phyloP scores from a whole-genome alignment of 768 basidiomycete genomes.

The Cyclocybe cylindracea region DNA sequence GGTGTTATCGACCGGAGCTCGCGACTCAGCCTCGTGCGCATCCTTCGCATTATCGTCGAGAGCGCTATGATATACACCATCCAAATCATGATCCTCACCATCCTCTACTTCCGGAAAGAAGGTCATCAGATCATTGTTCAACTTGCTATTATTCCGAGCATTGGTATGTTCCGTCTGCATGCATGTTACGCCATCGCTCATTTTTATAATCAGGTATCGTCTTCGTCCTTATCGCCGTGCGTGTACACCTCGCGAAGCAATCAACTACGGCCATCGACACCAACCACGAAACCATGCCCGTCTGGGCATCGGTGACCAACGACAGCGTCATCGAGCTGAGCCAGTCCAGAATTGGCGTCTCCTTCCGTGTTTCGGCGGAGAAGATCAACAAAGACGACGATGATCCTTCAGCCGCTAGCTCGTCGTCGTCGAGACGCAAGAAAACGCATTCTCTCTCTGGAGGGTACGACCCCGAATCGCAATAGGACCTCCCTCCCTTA shows the following conservation, averaged over 20 bases:
- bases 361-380: slow-evolving; percentile 1
- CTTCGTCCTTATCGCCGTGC: slow-evolving; percentile 22
- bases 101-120: slow-evolving; percentile 15
- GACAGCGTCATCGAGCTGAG: slow-evolving; percentile 8
- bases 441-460: background rate
- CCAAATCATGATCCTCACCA: slow-evolving; percentile 21
- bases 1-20: slow-evolving; percentile 17
- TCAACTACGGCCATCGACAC: slow-evolving; percentile 2
- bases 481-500: too few species aligned
- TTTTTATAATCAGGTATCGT: slow-evolving; percentile 14
- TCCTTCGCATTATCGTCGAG: slow-evolving; percentile 22
- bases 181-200: background rate
- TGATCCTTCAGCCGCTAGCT: slow-evolving; percentile 2
- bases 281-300: slow-evolving; percentile 10
- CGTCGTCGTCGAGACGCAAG: slow-evolving; percentile 7
- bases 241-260: slow-evolving; percentile 15
- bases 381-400: background rate
- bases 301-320: slow-evolving; percentile 9
- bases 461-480: too few species aligned
- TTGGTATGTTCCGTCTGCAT: slow-evolving; percentile 11
- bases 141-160: slow-evolving; percentile 21
- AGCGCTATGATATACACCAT: slow-evolving; percentile 25
- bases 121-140: slow-evolving; percentile 20
- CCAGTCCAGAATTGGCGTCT: slow-evolving; percentile 1
- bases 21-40: slow-evolving; percentile 10